A percentile compares a stretch with the other conserved stretches of the same genome.
Conservation (phyloP, 1,284 basidiomycete species). For the Cryptococcus sp. region DNA sequence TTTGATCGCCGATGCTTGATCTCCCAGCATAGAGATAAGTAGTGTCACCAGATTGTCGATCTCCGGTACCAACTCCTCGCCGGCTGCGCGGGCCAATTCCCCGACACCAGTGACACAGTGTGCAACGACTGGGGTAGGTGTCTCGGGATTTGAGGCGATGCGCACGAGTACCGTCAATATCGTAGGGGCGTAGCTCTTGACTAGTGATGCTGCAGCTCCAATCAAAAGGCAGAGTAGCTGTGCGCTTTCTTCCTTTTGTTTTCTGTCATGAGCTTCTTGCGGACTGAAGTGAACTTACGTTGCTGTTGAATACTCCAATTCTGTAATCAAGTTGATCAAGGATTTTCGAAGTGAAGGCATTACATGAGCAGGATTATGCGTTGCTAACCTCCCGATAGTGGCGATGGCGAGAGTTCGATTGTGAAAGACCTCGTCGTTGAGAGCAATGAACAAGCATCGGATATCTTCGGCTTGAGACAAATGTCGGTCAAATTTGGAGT, state of each 20-base stretch:
- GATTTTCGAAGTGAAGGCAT: slow-evolving; percentile 97
- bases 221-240: slow-evolving; percentile 80
- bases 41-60: slow-evolving; percentile 85
- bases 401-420: slow-evolving; percentile 87
- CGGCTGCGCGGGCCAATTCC: slow-evolving; percentile 88
- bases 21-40: slow-evolving; percentile 80
- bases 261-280: slow-evolving; percentile 50
- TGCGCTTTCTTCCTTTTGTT: slow-evolving; percentile 82
- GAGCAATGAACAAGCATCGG: slow-evolving; percentile 90
- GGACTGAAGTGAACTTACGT: slow-evolving; percentile 54
- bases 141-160: slow-evolving; percentile 71
- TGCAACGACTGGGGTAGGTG: slow-evolving; percentile 82
- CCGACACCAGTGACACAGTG: slow-evolving; percentile 92
- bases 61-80: slow-evolving; percentile 80
- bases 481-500: slow-evolving; percentile 95
- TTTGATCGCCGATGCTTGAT: slow-evolving; percentile 69
- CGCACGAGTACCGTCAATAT: slow-evolving; percentile 86
- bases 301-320: slow-evolving; percentile 92
- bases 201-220: slow-evolving; percentile 84
- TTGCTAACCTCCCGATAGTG: slow-evolving; percentile 89
- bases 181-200: slow-evolving; percentile 95
- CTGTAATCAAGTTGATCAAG: slow-evolving; percentile 92
- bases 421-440: slow-evolving; percentile 95
- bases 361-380: slow-evolving; percentile 96
- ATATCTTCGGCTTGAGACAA: slow-evolving; percentile 99